phyloP scores from a whole-genome alignment of 306 rosid genomes.

The Prunus fruticosa region DNA sequence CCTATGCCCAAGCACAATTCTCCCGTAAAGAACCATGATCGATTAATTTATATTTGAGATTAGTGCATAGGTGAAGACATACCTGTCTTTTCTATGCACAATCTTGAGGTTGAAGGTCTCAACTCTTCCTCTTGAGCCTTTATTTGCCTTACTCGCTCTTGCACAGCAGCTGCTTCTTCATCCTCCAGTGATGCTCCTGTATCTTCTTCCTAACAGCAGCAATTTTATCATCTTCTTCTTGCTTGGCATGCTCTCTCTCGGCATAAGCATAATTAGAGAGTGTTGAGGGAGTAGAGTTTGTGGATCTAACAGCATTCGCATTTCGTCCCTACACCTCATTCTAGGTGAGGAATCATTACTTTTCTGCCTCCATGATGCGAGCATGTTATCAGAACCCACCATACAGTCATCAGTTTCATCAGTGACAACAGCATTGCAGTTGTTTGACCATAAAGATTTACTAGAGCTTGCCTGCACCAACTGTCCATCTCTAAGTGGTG shows the following conservation, averaged over 20 bases:
- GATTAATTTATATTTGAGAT: constrained; percentile 13
- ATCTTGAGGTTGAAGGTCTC: constrained; percentile 96
- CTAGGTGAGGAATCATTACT: constrained; percentile 77
- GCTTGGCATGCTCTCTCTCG: constrained; percentile 63
- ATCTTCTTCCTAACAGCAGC: constrained; percentile 68
- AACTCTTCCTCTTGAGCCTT: constrained; percentile 94
- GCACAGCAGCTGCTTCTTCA: constrained; percentile 97
- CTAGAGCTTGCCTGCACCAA: constrained; percentile 55
- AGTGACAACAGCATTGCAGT: constrained; percentile 35
- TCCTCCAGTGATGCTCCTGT: constrained; percentile 78
- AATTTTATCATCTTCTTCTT: constrained; percentile 69
- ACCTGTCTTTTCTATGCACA: constrained; percentile 99
- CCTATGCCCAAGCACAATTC: background rate
- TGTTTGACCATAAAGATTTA: constrained; percentile 60
- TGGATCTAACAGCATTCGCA: constrained; percentile 53
- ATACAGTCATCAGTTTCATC: constrained; percentile 59
- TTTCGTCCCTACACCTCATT: constrained; percentile 69
- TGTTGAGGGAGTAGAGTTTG: constrained; percentile 70
- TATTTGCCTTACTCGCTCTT: constrained; percentile 98
- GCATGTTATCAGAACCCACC: constrained; percentile 59
- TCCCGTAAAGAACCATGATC: constrained; percentile 6
- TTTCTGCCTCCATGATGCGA: constrained; percentile 67
- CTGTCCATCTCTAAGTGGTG: constrained; percentile 61
- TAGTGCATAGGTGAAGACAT: constrained; percentile 21
- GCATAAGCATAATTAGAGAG: constrained; percentile 78